Conservation (phyloP, 192 early-diverging fungal species). For the Rhizoclosmatium globosum region DNA sequence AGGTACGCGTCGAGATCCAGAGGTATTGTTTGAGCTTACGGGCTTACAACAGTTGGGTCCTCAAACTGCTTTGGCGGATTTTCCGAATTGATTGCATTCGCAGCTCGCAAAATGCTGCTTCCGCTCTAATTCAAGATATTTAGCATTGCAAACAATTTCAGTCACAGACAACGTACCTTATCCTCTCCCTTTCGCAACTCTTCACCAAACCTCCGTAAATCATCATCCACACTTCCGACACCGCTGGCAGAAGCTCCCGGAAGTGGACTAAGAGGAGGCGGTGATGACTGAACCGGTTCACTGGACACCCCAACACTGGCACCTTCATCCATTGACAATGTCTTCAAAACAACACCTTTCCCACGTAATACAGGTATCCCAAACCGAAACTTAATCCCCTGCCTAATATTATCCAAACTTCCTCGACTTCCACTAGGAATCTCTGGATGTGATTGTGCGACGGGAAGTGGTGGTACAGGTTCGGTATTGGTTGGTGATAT, state of each 20-base stretch:
- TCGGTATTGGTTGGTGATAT: too few species aligned
- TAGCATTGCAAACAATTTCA: too few species aligned
- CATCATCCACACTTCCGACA: not conserved
- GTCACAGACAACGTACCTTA: constrained; percentile 2
- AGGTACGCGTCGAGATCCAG: not conserved
- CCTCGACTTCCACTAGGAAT: too few species aligned
- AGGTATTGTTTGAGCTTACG: not conserved
- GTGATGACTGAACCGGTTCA: not conserved
- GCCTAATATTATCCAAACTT: too few species aligned
- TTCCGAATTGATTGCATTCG: not conserved
- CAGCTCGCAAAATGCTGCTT: not conserved
- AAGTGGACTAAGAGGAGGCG: not conserved
- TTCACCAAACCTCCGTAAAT: not conserved
- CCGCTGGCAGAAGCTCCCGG: not conserved
- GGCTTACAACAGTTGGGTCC: not conserved
- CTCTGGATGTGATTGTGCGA: too few species aligned
- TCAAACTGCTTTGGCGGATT: not conserved
- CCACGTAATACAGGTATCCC: too few species aligned
- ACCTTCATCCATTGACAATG: too few species aligned
- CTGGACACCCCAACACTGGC: too few species aligned
- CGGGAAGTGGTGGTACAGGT: too few species aligned
- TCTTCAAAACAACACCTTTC: too few species aligned
- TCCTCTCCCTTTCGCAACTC: not conserved
- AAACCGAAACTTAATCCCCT: too few species aligned
- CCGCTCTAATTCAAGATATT: not conserved